A percentile compares a stretch with the other conserved stretches of the same genome.
Conservation (phyloP, 768 basidiomycete genomes). For the Mycena indigotica region DNA sequence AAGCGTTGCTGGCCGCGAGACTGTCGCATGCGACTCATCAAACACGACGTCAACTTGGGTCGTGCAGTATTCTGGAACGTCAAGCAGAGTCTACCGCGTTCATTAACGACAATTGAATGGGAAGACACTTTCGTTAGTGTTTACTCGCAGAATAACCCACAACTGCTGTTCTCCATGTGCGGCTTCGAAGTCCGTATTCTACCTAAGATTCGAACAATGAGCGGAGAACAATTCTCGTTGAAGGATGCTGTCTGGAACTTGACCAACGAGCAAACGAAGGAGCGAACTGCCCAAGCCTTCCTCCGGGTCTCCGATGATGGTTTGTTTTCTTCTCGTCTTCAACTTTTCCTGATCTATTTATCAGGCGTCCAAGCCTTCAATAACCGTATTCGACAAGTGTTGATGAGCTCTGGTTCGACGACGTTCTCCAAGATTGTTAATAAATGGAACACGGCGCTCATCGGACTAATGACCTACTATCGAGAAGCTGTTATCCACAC, state of each 20-base stretch:
- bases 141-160: constrained; percentile 97
- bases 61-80: constrained; percentile 99
- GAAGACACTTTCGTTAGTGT: constrained; percentile 97
- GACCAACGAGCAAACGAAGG: constrained; percentile 96
- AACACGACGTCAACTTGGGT: constrained; percentile 98
- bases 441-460: constrained; percentile 96
- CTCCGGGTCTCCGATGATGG: constrained; percentile 96
- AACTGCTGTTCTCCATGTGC: constrained; percentile 96
- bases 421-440: constrained; percentile 99
- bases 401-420: constrained; percentile 98
- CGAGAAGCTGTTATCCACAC: constrained; percentile 98
- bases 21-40: constrained; percentile 98
- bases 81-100: constrained; percentile 93
- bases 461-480: constrained; percentile 97
- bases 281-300: constrained; percentile 97
- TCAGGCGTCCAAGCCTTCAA: constrained; percentile 93
- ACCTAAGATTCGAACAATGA: constrained; percentile 93
- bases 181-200: constrained; percentile 99
- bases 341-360: constrained; percentile 8
- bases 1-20: constrained; percentile 99
- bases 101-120: constrained; percentile 98
- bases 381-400: constrained; percentile 92
- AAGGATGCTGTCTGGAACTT: constrained; percentile 97
- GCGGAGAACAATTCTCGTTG: constrained; percentile 95
- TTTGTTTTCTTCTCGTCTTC: constrained; percentile 26